Evolutionary conservation across 2,329 filamentous ascomycete genomes (phyloP).

Genomic region (Diplodia seriata): DNA sequence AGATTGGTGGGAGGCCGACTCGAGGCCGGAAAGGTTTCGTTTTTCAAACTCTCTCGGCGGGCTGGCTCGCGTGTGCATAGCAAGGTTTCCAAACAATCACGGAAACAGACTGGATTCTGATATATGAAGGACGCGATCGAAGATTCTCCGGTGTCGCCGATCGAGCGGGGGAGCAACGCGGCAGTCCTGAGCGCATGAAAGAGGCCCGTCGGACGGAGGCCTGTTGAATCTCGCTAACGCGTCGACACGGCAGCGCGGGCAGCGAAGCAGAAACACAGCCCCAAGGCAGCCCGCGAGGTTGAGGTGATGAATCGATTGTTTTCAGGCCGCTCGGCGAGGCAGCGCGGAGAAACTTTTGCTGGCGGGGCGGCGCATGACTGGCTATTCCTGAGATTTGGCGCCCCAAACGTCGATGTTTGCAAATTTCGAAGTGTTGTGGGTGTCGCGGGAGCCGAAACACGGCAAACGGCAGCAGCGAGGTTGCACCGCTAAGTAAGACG

Average conservation of each 20-base stretch:
- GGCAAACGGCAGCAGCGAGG: slow-evolving; percentile 6
- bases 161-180: slow-evolving; percentile 1
- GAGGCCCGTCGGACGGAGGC: slow-evolving; percentile 20
- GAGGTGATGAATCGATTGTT: slow-evolving; percentile 1
- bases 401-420: slow-evolving; percentile 10
- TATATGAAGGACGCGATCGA: slow-evolving; percentile 20
- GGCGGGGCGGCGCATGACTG: slow-evolving; percentile 17
- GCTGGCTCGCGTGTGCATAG: slow-evolving; percentile 2
- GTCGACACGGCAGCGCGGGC: slow-evolving; percentile 11
- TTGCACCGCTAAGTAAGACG: slow-evolving; percentile 26
- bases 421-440: slow-evolving; percentile 1
- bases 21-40: slow-evolving; percentile 29
- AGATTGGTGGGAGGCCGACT: slow-evolving; percentile 16
- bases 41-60: slow-evolving; percentile 22
- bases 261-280: slow-evolving; percentile 12
- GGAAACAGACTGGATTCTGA: slow-evolving; percentile 28
- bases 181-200: slow-evolving; percentile 21
- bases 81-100: slow-evolving; percentile 30
- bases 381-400: slow-evolving; percentile 10
- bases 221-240: slow-evolving; percentile 29
- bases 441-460: slow-evolving; percentile 12
- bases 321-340: slow-evolving; percentile 21
- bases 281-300: slow-evolving; percentile 17
- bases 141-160: slow-evolving; percentile 5
- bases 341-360: slow-evolving; percentile 4